Base-by-base conservation (phyloP, 495 filamentous ascomycete species). In the Lophiotrema nucula region DNA sequence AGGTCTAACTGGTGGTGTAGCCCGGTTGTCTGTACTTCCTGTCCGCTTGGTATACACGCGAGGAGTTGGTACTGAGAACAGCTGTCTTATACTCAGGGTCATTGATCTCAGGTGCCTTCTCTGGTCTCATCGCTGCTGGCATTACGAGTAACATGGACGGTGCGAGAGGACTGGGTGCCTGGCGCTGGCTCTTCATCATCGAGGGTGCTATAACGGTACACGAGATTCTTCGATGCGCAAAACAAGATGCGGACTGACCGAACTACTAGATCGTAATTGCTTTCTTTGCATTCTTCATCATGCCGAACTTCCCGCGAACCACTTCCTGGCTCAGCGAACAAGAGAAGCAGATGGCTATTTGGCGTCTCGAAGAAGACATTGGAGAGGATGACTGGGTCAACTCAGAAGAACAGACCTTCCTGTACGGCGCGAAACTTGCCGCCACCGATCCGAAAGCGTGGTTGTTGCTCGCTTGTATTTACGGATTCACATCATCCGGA, bases 61-160 rank as follows among this genome's bases (percentile, higher is more conserved):
- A 58, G 25, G 69, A 71, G 27, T 45, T 52, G 10, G 60, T 51
- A 11, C 44, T 65, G 5, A 41, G 65, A 8, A 62, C 68, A 33
- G 65, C 69, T 15, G 27, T 71, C n/a, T 71, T 71, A 65, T 71
- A 69, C 54, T 66, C 60, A 44, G 74, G 74, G 22, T 74, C 74
- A n/a, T 72, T 74, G 11, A 54, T 68, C 12, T 74, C 74, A 27
- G 74, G 74, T 47, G 74, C 74, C 0, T 70, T 70, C 42, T 66
- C 63, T 12, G 69, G 67, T 1, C 47, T 69, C 19, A 45, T 71
- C 1, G 67, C 67, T n/a, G 59, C 53, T 27, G 67, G 62, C n/a
- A 68, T 70, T 27, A 52, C 50, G 23, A n/a, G n/a, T n/a, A 21
- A 61, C 27, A 47, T 70, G 39, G 52, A 66, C 18, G 62, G 59